A percentile compares a stretch with the other conserved stretches of the same genome.
These are phyloP conservation scores for Bruguiera gymnorhiza DNA, from an alignment of 345 rosid genomes.

Conservation along the genomic window DNA sequence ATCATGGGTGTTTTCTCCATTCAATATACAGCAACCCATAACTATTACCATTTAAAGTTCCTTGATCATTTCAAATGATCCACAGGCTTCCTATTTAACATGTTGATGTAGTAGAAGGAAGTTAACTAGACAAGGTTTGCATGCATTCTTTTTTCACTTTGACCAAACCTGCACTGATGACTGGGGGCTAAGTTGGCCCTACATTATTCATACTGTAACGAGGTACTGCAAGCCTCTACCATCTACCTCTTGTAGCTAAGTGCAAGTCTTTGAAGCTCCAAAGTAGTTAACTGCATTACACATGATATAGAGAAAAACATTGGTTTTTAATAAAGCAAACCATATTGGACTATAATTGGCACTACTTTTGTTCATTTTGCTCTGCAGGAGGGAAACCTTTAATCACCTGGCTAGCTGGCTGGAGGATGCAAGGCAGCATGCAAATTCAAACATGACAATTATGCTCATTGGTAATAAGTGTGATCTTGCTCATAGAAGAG, in stretches of 20 bases:
- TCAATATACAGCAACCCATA: neutral
- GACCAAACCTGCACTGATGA: no score
- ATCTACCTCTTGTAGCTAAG: no score
- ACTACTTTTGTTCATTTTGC: neutral
- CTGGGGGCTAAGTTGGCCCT: no score
- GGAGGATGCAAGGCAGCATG: slow-evolving; percentile 20
- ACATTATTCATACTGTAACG: no score
- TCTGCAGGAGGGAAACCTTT: slow-evolving; percentile 8
- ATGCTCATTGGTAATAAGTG: slow-evolving; percentile 21
- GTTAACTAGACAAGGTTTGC: no score
- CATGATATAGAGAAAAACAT: no score
- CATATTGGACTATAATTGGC: neutral
- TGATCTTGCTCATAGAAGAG: slow-evolving; percentile 15
- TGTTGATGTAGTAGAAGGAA: no score
- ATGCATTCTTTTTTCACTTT: no score
- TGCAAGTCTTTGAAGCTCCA: no score
- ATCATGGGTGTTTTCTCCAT: neutral
- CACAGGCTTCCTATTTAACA: no score
- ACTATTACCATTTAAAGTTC: neutral
- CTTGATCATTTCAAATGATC: neutral
- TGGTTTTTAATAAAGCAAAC: neutral
- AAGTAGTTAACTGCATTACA: no score
- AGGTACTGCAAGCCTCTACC: no score
- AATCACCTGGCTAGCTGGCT: slow-evolving; percentile 17
- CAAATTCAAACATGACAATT: slow-evolving; percentile 13